Base-by-base conservation (phyloP, 805 yeast genomes). In the Isabelozyma gotoi region DNA sequence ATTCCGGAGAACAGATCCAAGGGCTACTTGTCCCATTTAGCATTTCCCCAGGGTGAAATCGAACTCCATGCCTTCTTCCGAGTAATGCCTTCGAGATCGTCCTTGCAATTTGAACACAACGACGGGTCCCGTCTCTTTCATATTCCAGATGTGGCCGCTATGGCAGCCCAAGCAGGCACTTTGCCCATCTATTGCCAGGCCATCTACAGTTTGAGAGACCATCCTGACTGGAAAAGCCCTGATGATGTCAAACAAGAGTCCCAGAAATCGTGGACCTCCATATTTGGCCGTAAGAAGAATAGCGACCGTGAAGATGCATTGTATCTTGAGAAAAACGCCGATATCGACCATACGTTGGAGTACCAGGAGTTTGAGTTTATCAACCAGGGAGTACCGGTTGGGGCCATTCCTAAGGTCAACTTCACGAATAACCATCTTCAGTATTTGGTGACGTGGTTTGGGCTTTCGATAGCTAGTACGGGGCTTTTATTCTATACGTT, bases 391-490 rank as follows among this genome's bases (percentile, higher is more conserved):
- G 92, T 92, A 5, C 99, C 99, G 8, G 62, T 94, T 8, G 99
- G 96, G 1, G 82, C 85, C 42, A 66, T 73, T 7, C 91, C 97
- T n/a, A 81, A 80, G 53, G 80, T 92, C 27, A 91, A 84, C 51
- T 77, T 88, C 59, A 82, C 85, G 47, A 94, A 94, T 62, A 89
- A 90, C 59, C 99, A 94, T 60, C 67, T 91, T 62, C 96, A 92
- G 62, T 94, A 94, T 62, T 68, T 94, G 57, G 81, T 89, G 16
- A 94, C 99, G 0, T 94, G 99, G 99, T 92, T 88, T 62, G 96
- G 97, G 0, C 76, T 92, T 35, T 81, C 90, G 2, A 55, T 86
- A 33, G 78, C 88, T 32, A 85, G 96, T 31, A 55, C 90, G 0
- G 79, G 85, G 27, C 77, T 89, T 65, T 73, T 94, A 44, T 36